Base-by-base conservation (phyloP, 768 basidiomycete genomes). In the Lactarius sp. region DNA sequence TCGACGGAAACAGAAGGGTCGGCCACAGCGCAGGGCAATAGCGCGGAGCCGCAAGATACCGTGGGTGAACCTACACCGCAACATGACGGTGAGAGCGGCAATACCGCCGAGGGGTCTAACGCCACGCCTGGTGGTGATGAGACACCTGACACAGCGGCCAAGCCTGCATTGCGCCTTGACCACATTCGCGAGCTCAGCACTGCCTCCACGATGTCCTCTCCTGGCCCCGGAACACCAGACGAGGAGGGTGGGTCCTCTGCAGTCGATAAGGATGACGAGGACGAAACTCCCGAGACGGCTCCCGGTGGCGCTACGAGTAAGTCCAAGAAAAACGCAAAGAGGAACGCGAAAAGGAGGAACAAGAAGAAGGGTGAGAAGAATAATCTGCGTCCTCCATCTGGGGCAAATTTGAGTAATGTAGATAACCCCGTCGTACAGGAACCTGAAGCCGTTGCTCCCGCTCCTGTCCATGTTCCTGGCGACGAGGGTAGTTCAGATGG, bases 301-400 rank as follows among this genome's bases (percentile, higher is more conserved):
- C 22, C 8, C 4, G 27, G n/a, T 13, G 33, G 22, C 27, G 0
- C 22, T 6, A 0, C 2, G 39, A 3, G 4, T 16, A 61, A 27
- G 2, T 6, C 42, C 14, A 12, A n/a, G n/a, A n/a, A 12, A 16
- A 44, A 6, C 6, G 0, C 16, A 7, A 42, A 18, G 22, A 37
- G 12, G 20, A 59, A 52, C 7, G 34, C 37, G 4, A 36, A 22
- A 31, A 2, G 13, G 9, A 42, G 2, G 39, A 57, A 22, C 20
- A 57, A 52, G 14, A 41, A 22, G 37, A 65, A 66, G 64, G 64
- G 64, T 66, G 57, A 67, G 59, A 66, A 57, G 50, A 60, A 61
- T 39, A 56, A 56, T 66, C 33, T 36, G 27, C 47, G 4, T 49
- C 37, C 37, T 44, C 37, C 59, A 42, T 44, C 59, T 37, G 55